These are phyloP conservation scores for Ceratocystis destructans DNA, from an alignment of 2,329 filamentous ascomycete genomes.

Conservation along the genomic window DNA sequence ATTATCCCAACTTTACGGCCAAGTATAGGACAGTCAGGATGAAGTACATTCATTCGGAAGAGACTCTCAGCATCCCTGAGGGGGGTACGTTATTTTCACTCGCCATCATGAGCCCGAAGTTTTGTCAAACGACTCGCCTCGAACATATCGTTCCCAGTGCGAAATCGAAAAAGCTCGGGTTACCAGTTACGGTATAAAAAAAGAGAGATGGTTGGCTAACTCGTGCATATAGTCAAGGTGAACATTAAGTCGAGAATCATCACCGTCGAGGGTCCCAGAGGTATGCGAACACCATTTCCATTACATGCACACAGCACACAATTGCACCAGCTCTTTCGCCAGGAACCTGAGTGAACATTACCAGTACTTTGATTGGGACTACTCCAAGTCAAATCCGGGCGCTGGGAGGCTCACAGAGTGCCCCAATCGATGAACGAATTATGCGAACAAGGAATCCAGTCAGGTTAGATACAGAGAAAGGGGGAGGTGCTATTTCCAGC, in stretches of 20 bases:
- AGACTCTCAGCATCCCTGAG: conserved; percentile 89
- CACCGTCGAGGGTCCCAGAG: conserved; percentile 93
- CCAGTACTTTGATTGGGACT: background rate
- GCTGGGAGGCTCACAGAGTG: background rate
- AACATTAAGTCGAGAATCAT: conserved; percentile 92
- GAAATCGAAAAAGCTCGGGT: conserved; percentile 19
- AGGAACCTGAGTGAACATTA: background rate
- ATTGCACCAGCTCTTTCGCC: conserved; percentile 2
- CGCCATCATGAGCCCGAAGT: conserved; percentile 16
- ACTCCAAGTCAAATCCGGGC: background rate
- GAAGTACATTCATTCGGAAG: conserved; percentile 99
- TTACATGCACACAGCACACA: background rate
- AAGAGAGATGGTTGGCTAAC: background rate
- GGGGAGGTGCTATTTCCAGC: background rate
- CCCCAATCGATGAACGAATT: background rate
- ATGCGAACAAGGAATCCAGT: background rate
- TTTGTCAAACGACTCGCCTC: background rate
- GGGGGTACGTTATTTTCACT: conserved; percentile 57
- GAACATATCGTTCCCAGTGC: background rate
- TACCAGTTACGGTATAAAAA: background rate
- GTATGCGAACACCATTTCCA: conserved; percentile 34
- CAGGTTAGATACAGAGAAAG: background rate
- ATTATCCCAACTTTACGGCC: conserved; percentile 23
- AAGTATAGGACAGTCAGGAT: conserved; percentile 59
- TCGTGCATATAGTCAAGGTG: conserved; percentile 65